Conservation (phyloP, 2,329 filamentous ascomycete genomes). For the Clonostachys byssicola region DNA sequence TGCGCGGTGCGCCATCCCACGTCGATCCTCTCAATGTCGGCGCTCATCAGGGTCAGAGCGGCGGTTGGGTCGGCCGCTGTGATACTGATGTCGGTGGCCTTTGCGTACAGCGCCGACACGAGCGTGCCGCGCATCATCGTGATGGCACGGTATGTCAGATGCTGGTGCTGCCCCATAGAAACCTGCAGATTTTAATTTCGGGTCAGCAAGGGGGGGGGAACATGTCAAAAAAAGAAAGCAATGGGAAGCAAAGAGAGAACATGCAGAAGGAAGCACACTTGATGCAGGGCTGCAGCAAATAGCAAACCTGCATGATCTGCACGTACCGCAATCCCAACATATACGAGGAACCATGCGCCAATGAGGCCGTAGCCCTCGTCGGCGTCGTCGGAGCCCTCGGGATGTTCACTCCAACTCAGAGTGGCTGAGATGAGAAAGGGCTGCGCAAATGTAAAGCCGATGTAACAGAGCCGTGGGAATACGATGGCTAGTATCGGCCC, state of each 20-base stretch:
- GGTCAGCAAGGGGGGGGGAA: too few species aligned
- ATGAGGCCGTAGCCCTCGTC: constrained; percentile 11
- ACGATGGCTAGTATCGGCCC: constrained; percentile 5
- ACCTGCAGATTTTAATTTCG: too few species aligned
- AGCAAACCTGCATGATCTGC: too few species aligned
- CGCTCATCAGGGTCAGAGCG: constrained; percentile 17
- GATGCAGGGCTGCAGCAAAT: not conserved
- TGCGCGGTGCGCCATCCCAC: constrained; percentile 10
- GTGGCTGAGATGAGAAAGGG: constrained; percentile 15
- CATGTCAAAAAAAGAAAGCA: too few species aligned
- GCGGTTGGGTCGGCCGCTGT: constrained; percentile 4
- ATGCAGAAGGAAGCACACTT: not conserved
- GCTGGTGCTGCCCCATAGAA: constrained; percentile 2
- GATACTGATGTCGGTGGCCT: constrained; percentile 10
- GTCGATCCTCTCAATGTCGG: constrained; percentile 17
- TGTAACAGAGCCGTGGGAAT: constrained; percentile 10
- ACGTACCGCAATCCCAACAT: constrained; percentile 14
- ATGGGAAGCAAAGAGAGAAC: too few species aligned
- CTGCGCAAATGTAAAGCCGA: constrained; percentile 16
- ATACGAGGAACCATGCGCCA: constrained; percentile 17
- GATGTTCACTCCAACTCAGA: constrained; percentile 9
- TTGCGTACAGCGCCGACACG: constrained; percentile 15
- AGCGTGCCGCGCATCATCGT: constrained; percentile 17
- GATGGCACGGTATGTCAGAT: constrained; percentile 12
- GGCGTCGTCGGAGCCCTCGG: constrained; percentile 7